Evolutionary conservation across 495 filamentous ascomycete genomes (phyloP).

Genomic region (Evernia prunastri): DNA sequence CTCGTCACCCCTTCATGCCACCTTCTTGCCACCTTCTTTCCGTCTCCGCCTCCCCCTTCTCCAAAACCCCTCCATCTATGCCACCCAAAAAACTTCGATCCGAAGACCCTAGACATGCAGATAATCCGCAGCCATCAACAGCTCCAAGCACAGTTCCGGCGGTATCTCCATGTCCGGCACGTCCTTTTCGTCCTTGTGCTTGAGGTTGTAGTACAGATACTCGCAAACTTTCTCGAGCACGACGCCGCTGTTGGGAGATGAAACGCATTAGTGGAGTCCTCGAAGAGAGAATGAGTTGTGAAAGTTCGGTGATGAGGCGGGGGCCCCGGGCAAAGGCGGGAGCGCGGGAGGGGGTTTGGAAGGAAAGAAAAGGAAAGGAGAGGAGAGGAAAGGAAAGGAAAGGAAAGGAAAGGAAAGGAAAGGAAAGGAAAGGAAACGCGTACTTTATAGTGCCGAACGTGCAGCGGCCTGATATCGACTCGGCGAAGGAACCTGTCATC

Average conservation of each 20-base stretch:
- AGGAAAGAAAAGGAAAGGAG: too few species aligned
- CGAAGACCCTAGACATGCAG: slow-evolving; percentile 40
- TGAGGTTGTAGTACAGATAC: slow-evolving; percentile 86
- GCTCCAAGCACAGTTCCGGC: slow-evolving; percentile 66
- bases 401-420: too few species aligned
- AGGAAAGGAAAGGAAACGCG: slow-evolving; percentile 28
- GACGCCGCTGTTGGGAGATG: slow-evolving; percentile 53
- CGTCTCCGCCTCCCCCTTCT: neutral
- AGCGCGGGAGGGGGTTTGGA: neutral
- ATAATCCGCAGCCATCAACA: slow-evolving; percentile 80
- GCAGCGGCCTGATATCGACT: slow-evolving; percentile 60
- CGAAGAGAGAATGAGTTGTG: neutral
- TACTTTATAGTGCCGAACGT: slow-evolving; percentile 68
- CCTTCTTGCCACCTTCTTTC: neutral
- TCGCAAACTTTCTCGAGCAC: slow-evolving; percentile 87
- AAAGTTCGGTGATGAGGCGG: too few species aligned
- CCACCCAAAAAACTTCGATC: neutral
- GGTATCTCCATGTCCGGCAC: slow-evolving; percentile 89
- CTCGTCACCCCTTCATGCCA: neutral
- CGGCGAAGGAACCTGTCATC: slow-evolving; percentile 59
- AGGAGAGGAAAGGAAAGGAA: too few species aligned
- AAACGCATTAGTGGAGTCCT: neutral
- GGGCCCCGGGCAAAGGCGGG: too few species aligned
- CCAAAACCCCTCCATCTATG: too few species aligned
- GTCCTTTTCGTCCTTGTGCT: slow-evolving; percentile 64